A percentile compares a stretch with the other conserved stretches of the same genome.
These are phyloP conservation scores for Didymella glomerata DNA, from an alignment of 2,329 filamentous ascomycete genomes.

Conservation along the genomic window DNA sequence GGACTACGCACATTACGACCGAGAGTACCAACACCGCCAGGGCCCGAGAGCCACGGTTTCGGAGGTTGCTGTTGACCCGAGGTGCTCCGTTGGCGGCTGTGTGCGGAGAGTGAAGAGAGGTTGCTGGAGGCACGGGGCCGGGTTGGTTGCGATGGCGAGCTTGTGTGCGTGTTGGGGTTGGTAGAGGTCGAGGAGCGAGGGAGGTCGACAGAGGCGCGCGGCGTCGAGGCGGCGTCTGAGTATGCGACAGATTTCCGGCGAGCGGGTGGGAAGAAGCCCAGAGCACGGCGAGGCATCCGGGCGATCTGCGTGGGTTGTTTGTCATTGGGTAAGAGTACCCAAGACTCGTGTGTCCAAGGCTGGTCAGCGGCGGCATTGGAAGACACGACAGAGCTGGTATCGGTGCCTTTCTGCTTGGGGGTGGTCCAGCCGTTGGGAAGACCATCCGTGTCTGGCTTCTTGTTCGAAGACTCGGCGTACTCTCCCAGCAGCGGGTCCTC, in stretches of 20 bases:
- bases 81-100: conserved; percentile 49
- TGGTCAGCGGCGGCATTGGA: conserved; percentile 65
- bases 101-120: conserved; percentile 48
- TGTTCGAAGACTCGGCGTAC: conserved; percentile 33
- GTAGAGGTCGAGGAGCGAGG: conserved; percentile 56
- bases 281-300: conserved; percentile 77
- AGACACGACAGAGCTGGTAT: conserved; percentile 45
- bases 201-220: conserved; percentile 70
- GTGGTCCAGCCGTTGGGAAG: conserved; percentile 51
- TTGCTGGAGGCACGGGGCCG: conserved; percentile 51
- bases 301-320: conserved; percentile 82
- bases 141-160: conserved; percentile 51
- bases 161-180: conserved; percentile 37
- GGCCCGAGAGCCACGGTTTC: conserved; percentile 72
- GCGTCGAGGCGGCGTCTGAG: conserved; percentile 68
- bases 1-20: conserved; percentile 73
- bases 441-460: conserved; percentile 31
- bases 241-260: conserved; percentile 82
- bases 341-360: conserved; percentile 86
- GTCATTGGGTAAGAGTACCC: conserved; percentile 81
- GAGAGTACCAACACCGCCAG: conserved; percentile 88
- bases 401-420: conserved; percentile 46
- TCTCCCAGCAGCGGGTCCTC: conserved; percentile 51
- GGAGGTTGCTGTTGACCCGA: conserved; percentile 34
- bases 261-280: conserved; percentile 92